Base-by-base conservation (phyloP, 257 asterid genomes). In the Cinchona pubescens region DNA sequence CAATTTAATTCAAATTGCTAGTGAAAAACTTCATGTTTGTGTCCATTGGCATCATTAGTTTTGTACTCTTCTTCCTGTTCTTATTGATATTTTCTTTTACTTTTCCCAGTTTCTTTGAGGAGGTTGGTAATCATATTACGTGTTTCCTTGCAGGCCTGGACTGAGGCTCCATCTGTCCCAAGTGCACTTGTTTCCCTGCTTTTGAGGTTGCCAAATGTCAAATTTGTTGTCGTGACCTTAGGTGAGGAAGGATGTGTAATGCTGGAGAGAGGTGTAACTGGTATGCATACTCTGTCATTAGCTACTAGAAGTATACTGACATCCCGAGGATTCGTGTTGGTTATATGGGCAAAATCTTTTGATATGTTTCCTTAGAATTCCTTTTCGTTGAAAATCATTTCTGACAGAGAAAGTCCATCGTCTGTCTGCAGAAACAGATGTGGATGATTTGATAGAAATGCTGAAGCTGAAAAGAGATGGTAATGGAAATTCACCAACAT, bases 181-280 rank as follows among this genome's bases (percentile, higher is more conserved):
- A 85, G 87, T 48, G 91, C 98, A 64, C 97, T 95, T 74, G 86
- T 92, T 76, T 85, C 93, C 38, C 84, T 95, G 88, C 96, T 92
- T 61, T 79, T 88, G 72, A 89, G 82, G 85, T 78, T 92, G 87
- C 97, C 97, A 78, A 81, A 82, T 62, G 60, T 85, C 61, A 83
- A 86, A 72, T 88, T 88, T 75, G 86, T 77, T 23, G 75, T 83
- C 32, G 89, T 88, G 77, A 88, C 90, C 19, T 71, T 88, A 71
- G 92, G 92, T 71, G 85, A 84, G n/a, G 88, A 88, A 34, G 92
- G 92, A 66, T 86, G 89, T 79, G 19, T 88, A 74, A 88, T 88
- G 92, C 83, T 88, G 45, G 89, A 88, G 79, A 83, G 89, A 78
- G 81, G 85, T 72, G 73, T 74, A 46, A 71, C 59, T 23, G 88